phyloP scores from a whole-genome alignment of 208 protist genomes.

The Lotmaria passim region DNA sequence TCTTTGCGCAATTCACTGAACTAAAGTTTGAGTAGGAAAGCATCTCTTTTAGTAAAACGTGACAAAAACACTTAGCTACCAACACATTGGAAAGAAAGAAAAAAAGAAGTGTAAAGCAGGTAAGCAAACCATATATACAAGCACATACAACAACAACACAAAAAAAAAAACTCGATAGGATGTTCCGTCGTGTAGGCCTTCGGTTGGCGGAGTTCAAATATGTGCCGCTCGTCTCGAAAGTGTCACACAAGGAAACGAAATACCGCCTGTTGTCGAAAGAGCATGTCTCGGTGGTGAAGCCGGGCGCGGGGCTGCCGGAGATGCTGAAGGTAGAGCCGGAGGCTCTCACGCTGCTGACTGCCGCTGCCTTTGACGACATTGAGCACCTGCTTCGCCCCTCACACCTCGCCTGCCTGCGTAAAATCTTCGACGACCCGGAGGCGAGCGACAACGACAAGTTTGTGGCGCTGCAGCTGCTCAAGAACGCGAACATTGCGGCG shows the following conservation, averaged over 20 bases:
- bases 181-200: constrained; percentile 57
- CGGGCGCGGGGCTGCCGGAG: constrained; percentile 56
- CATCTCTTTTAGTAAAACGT: too few species aligned
- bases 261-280: constrained; percentile 90
- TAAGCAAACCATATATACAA: neutral
- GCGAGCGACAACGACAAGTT: constrained; percentile 97
- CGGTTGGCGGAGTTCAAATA: constrained; percentile 71
- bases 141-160: neutral
- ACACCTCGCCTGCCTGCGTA: constrained; percentile 92
- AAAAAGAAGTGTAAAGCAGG: too few species aligned
- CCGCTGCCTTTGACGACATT: constrained; percentile 93
- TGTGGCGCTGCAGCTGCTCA: constrained; percentile 96
- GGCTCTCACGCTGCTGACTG: constrained; percentile 87
- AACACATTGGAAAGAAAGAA: too few species aligned
- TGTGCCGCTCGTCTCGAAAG: constrained; percentile 76
- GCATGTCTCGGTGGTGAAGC: constrained; percentile 77
- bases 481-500: constrained; percentile 96
- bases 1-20: too few species aligned
- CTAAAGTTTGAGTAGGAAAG: too few species aligned
- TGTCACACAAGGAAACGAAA: constrained; percentile 65
- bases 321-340: constrained; percentile 91
- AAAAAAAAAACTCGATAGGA: constrained; percentile 21
- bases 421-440: constrained; percentile 96
- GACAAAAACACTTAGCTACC: too few species aligned
- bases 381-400: constrained; percentile 94